Evolutionary conservation across 2,329 filamentous ascomycete species (phyloP).

Genomic region (Epichloe sibirici): DNA sequence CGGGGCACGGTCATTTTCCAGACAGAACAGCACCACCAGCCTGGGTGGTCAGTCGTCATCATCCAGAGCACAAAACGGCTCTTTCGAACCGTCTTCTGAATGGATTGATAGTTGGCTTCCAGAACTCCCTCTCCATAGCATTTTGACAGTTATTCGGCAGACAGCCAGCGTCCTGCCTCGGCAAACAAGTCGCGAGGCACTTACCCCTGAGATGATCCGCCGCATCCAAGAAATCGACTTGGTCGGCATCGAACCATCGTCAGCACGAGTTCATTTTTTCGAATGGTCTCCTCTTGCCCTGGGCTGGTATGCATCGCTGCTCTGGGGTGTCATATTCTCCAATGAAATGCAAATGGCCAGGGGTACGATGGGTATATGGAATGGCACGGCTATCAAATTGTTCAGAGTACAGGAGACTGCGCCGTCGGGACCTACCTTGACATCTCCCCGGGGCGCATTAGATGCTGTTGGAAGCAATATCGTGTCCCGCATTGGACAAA

Average conservation of each 20-base stretch:
- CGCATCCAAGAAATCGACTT: slow-evolving; percentile 50
- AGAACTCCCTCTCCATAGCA: slow-evolving; percentile 77
- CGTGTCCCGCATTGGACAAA: slow-evolving; percentile 71
- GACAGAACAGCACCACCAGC: slow-evolving; percentile 82
- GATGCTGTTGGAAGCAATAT: slow-evolving; percentile 88
- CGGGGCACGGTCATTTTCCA: slow-evolving; percentile 67
- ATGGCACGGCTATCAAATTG: slow-evolving; percentile 73
- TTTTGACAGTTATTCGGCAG: slow-evolving; percentile 64
- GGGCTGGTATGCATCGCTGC: slow-evolving; percentile 88
- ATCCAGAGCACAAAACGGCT: slow-evolving; percentile 39
- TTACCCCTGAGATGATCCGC: slow-evolving; percentile 34
- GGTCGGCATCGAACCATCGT: slow-evolving; percentile 60
- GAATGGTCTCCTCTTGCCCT: slow-evolving; percentile 86
- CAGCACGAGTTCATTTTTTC: slow-evolving; percentile 74
- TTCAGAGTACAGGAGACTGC: slow-evolving; percentile 84
- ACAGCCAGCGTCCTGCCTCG: slow-evolving; percentile 44
- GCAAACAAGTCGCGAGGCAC: slow-evolving; percentile 30
- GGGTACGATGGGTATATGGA: slow-evolving; percentile 88
- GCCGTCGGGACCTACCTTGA: slow-evolving; percentile 65
- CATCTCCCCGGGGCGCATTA: slow-evolving; percentile 78
- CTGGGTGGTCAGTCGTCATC: slow-evolving; percentile 53
- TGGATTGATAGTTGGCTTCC: slow-evolving; percentile 97
- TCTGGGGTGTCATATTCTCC: slow-evolving; percentile 89
- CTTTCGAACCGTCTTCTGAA: slow-evolving; percentile 63
- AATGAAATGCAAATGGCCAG: slow-evolving; percentile 79